These are phyloP conservation scores for Phytopythium chamaehyphon DNA, from an alignment of 352 stramenopile species.

Conservation along the genomic window DNA sequence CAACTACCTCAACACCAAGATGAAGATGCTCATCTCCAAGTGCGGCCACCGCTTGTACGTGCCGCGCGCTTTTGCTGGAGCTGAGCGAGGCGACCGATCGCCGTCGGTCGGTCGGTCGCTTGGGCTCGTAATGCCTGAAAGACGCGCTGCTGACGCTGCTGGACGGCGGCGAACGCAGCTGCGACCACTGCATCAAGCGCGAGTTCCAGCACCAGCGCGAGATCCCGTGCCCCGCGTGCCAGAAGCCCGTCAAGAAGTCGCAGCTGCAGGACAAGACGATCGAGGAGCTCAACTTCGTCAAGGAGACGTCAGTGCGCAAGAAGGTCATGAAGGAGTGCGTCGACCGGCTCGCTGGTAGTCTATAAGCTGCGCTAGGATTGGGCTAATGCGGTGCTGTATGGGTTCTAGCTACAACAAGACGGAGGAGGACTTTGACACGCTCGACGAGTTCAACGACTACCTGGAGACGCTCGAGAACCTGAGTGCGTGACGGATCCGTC, in stretches of 20 bases:
- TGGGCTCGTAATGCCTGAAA: neutral
- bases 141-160: neutral
- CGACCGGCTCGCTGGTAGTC: too few relatives aligned
- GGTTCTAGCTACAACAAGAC: conserved; percentile 79
- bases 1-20: conserved; percentile 90
- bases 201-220: conserved; percentile 87
- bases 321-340: conserved; percentile 82
- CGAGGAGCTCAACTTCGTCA: conserved; percentile 85
- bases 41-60: conserved; percentile 87
- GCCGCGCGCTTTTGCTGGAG: neutral
- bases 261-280: conserved; percentile 88
- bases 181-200: conserved; percentile 82
- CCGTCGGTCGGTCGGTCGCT: neutral
- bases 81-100: neutral
- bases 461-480: conserved; percentile 82
- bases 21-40: conserved; percentile 92
- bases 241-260: conserved; percentile 87
- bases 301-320: conserved; percentile 84
- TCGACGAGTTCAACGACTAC: conserved; percentile 87
- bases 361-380: neutral
- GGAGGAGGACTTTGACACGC: conserved; percentile 83
- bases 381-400: conserved; percentile 1
- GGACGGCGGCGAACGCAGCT: conserved; percentile 28
- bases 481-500: conserved; percentile 45
- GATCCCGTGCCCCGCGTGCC: conserved; percentile 75